Evolutionary conservation across 2,329 filamentous ascomycete genomes (phyloP).

Genomic region (Monosporascus ibericus): DNA sequence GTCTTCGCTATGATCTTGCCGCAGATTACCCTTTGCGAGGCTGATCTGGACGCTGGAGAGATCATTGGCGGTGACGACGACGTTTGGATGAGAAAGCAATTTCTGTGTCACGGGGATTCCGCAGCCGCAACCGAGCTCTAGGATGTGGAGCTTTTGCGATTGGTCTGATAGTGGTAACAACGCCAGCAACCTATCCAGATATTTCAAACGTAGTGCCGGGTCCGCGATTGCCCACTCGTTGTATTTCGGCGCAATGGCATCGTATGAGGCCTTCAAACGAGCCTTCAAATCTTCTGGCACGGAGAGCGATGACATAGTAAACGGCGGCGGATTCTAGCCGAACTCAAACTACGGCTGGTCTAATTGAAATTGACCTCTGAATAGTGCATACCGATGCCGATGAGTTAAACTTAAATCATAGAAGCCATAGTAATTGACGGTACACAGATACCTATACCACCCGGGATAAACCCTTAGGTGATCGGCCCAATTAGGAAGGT

Average conservation of each 20-base stretch:
- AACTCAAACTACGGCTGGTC: too few species aligned
- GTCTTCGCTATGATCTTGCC: constrained; percentile 3
- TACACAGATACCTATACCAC: too few species aligned
- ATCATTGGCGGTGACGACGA: constrained; percentile 33
- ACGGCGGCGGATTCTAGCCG: too few species aligned
- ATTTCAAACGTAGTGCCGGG: constrained; percentile 24
- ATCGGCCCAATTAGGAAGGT: too few species aligned
- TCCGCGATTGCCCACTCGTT: constrained; percentile 33
- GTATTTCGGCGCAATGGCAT: constrained; percentile 32
- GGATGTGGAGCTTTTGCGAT: constrained; percentile 13
- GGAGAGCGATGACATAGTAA: background rate
- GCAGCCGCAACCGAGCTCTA: constrained; percentile 38
- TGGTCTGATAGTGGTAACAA: constrained; percentile 11
- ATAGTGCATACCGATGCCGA: too few species aligned
- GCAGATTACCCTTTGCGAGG: constrained; percentile 22
- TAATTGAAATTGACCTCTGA: too few species aligned
- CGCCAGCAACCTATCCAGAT: constrained; percentile 27
- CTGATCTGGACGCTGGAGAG: constrained; percentile 33
- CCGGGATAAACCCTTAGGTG: too few species aligned
- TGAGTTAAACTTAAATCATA: too few species aligned
- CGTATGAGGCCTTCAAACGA: constrained; percentile 33
- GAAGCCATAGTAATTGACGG: too few species aligned
- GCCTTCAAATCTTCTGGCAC: constrained; percentile 28
- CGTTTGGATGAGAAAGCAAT: constrained; percentile 22
- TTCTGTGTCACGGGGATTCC: constrained; percentile 30